Evolutionary conservation across 768 basidiomycete species (phyloP), one percentile per base, ranked within the genome.

Genomic region (Cystofilobasidium capitatum): DNA sequence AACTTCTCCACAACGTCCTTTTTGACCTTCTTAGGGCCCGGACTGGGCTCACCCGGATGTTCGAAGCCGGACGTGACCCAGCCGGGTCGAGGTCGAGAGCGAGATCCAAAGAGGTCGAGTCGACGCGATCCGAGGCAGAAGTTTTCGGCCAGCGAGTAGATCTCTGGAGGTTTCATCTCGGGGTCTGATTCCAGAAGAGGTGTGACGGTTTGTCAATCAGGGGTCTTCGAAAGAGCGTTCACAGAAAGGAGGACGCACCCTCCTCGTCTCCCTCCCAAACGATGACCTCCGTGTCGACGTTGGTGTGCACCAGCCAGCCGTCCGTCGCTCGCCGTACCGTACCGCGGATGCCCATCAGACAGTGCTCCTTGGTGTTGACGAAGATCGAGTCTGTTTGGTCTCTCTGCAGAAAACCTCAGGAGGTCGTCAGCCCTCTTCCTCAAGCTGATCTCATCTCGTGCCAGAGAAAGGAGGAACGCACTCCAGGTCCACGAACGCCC

Each of bases 301-400:
- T 99, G 75, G 93, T 97, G 77, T 99, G 94, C 0, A 96, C 94
- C 77, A 98, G 93, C 87, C 90, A 89, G 69, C 86, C 87, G 75
- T 99, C 96, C 1, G 88, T 93, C 24, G 89, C 90, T 36, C 96
- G 83, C 29, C 94, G 84, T 16, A 99, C 94, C 1, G 96, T 98
- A 17, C 96, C 96, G 58, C 91, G 84, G 71, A 99, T 98, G 44
- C 94, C 94, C 82, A 98, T 96, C 58, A 98, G 78, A 76, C 93
- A 97, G 74, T 98, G 94, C 72, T 97, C 90, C 76, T 97, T 91
- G 42, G 91, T 91, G 33, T 92, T 69, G 35, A 26, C 24, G 36
- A 69, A 69, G 62, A 63, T 40, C 1, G 61, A 59, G 22, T 31
- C 29, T 12, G 62, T 58, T 6, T 57, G 68, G 2, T 36, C 44